phyloP scores from a whole-genome alignment of 1,139 yeast species.

The Candida freyschussii region DNA sequence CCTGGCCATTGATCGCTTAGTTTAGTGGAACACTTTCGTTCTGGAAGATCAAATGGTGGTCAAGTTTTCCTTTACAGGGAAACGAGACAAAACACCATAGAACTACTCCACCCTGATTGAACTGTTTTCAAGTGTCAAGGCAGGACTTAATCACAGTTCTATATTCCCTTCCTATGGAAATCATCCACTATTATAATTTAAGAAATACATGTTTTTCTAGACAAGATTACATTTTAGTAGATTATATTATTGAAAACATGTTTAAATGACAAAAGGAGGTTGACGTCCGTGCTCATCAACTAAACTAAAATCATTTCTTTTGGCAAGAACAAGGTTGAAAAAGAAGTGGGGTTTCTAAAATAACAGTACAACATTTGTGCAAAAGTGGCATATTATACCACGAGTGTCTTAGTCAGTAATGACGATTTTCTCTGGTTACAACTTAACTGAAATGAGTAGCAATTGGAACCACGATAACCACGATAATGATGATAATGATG shows the following conservation, averaged over 20 bases:
- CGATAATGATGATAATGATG: slow-evolving; percentile 63
- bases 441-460: slow-evolving; percentile 18
- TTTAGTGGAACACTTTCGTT: slow-evolving; percentile 26
- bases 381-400: too few relatives aligned
- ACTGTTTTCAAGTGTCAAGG: slow-evolving; percentile 6
- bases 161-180: slow-evolving; percentile 18
- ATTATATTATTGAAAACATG: slow-evolving; percentile 1
- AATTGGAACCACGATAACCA: slow-evolving; percentile 39
- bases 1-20: slow-evolving; percentile 25
- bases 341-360: neutral
- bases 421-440: neutral
- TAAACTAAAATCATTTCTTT: neutral
- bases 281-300: neutral
- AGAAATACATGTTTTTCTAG: neutral
- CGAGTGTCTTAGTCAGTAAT: neutral
- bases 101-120: slow-evolving; percentile 29
- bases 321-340: neutral
- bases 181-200: neutral
- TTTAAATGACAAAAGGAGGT: neutral
- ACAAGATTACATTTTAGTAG: too few relatives aligned
- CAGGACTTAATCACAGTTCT: slow-evolving; percentile 28
- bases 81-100: slow-evolving; percentile 6
- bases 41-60: slow-evolving; percentile 25
- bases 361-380: neutral
- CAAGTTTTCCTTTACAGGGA: slow-evolving; percentile 1